Evolutionary conservation across 2,329 filamentous ascomycete genomes (phyloP).

Genomic region (Alternaria sp.): DNA sequence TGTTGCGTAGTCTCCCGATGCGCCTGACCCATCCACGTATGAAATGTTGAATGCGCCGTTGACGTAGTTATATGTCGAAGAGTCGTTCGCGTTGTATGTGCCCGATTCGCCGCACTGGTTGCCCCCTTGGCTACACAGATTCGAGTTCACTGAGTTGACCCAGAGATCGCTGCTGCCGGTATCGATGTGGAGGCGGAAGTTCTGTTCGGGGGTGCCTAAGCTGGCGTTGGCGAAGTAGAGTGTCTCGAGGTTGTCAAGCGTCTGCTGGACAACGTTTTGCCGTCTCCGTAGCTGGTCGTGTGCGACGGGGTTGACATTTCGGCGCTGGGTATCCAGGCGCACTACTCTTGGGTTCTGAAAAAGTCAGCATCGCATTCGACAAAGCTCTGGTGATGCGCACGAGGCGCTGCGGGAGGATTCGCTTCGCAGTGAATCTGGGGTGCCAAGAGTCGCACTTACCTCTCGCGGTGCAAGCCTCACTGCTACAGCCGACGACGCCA

Average conservation of each 20-base stretch:
- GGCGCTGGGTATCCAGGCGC: constrained; percentile 59
- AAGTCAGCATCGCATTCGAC: constrained; percentile 14
- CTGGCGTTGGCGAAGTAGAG: constrained; percentile 65
- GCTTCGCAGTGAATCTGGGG: constrained; percentile 19
- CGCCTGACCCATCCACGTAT: constrained; percentile 82
- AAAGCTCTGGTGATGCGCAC: background rate
- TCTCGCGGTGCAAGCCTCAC: constrained; percentile 41
- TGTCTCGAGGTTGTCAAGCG: constrained; percentile 64
- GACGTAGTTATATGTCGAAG: constrained; percentile 77
- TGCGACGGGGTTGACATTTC: constrained; percentile 52
- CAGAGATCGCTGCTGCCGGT: constrained; percentile 69
- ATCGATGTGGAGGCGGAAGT: constrained; percentile 64
- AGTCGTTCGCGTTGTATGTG: constrained; percentile 72
- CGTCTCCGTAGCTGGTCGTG: constrained; percentile 55
- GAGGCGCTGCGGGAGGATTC: constrained; percentile 17
- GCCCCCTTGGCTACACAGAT: constrained; percentile 60
- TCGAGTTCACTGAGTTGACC: constrained; percentile 69
- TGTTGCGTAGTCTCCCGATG: constrained; percentile 78
- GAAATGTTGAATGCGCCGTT: constrained; percentile 83
- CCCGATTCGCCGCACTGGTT: constrained; percentile 67
- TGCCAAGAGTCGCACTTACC: constrained; percentile 42
- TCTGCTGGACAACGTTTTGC: constrained; percentile 52
- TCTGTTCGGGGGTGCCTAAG: constrained; percentile 64
- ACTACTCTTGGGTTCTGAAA: constrained; percentile 54
- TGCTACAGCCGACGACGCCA: constrained; percentile 38